Conservation (phyloP, 2,329 filamentous ascomycete species). For the Nemania sp. region DNA sequence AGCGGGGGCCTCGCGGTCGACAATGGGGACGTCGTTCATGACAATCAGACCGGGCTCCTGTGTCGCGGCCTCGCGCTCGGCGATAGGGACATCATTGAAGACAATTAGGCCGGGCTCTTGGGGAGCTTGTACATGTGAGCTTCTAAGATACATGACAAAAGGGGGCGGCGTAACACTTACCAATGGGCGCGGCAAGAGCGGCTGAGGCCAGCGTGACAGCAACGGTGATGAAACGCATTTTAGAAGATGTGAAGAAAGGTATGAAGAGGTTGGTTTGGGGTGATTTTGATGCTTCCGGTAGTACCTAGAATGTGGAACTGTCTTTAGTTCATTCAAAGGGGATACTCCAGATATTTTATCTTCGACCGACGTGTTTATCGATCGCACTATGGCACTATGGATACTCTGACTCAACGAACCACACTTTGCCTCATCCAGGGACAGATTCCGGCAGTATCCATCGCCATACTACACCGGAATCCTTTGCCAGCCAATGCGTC, state of each 20-base stretch:
- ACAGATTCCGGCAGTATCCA: background rate
- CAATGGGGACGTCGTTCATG: background rate
- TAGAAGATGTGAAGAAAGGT: background rate
- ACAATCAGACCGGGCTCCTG: background rate
- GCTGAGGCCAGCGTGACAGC: background rate
- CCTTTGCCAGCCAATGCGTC: too few species aligned
- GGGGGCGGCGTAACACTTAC: background rate
- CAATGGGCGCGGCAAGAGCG: background rate
- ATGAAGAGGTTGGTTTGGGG: background rate
- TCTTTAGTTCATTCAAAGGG: background rate
- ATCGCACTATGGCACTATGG: background rate
- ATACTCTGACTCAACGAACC: background rate
- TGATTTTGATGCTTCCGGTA: background rate
- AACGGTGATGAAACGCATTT: background rate
- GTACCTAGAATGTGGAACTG: background rate
- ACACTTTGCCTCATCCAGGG: background rate
- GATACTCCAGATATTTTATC: background rate
- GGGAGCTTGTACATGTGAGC: background rate
- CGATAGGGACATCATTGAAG: background rate
- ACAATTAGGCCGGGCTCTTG: background rate
- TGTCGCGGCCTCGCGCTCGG: background rate
- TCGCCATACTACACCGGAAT: too few species aligned
- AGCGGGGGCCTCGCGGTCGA: background rate
- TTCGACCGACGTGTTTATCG: background rate
- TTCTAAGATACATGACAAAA: background rate